Base-by-base conservation (phyloP, 2,329 filamentous ascomycete species). In the Rhinocladiella mackenziei region DNA sequence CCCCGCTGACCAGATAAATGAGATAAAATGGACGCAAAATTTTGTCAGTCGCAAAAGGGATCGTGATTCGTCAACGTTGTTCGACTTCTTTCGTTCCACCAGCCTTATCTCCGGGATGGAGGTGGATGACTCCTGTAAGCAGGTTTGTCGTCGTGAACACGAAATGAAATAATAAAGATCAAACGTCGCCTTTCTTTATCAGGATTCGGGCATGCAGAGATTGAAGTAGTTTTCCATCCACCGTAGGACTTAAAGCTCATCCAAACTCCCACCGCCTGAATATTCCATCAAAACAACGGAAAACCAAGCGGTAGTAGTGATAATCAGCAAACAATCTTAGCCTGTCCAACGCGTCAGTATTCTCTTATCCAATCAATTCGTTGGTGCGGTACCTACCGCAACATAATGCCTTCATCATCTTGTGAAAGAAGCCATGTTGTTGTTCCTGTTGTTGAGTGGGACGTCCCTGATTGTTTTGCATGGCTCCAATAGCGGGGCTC, bases 371-470 rank as follows among this genome's bases (percentile, higher is more conserved):
- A 18, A n/a, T n/a, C n/a, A 30, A 30, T 13, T 17, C 14, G 9
- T 29, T 37, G 15, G n/a, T 10, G 25, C 26, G 50, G 62, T 60
- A 68, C 65, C 60, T 69, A 77, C 87, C 87, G 70, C 91, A 97
- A 80, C 91, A 97, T 46, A 96, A 74, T 48, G 81, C 79, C 75
- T 92, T 94, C 78, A 91, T 84, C 64, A 96, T 75, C 75, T 96
- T 96, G 71, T 94, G 86, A 71, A 89, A 82, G 54, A 88, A 86
- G 47, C 83, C 84, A 33, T 81, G 84, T 64, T 91, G 85, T 56
- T 81, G 75, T 63, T 92, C 84, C 54, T 76, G 74, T 74, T 75
- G 57, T 64, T 71, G 61, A 68, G 78, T 64, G 69, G 70, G 61
- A 40, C 49, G 48, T 18, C 55, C 47, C 54, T 75, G 69, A 62